phyloP scores from a whole-genome alignment of 177 flowering plant genomes.

The Vitis hybrid region DNA sequence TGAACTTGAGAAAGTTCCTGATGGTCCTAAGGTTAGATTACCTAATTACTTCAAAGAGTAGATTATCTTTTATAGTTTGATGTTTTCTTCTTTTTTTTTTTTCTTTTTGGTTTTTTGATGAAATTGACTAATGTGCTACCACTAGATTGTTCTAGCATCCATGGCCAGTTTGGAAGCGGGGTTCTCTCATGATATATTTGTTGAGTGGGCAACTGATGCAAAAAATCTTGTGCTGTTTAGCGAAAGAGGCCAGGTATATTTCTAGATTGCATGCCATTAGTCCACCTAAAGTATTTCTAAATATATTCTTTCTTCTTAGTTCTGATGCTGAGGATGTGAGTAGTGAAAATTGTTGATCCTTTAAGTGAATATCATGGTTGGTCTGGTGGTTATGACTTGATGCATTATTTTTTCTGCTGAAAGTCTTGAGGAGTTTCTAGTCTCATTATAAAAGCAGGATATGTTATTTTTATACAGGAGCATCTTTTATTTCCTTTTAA shows the following conservation, averaged over 20 bases:
- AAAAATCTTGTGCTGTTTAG: conserved; percentile 93
- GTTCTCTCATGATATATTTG: conserved; percentile 92
- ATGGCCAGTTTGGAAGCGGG: conserved; percentile 98
- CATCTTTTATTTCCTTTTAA: too few relatives aligned
- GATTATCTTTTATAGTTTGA: not conserved
- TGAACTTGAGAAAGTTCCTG: conserved; percentile 85
- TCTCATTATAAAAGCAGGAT: too few relatives aligned
- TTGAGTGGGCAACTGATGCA: conserved; percentile 83
- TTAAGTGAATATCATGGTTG: not conserved
- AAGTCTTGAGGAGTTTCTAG: not conserved
- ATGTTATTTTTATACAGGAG: too few relatives aligned
- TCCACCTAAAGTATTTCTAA: not conserved
- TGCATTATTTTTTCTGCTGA: not conserved
- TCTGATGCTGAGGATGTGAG: not conserved
- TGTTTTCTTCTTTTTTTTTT: not conserved
- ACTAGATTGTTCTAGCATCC: conserved; percentile 91
- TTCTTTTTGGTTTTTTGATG: conserved; percentile 1
- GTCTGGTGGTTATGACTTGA: not conserved
- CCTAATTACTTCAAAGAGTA: conserved; percentile 1
- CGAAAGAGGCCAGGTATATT: conserved; percentile 87
- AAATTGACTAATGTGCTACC: conserved; percentile 15
- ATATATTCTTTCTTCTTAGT: not conserved
- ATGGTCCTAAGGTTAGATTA: conserved; percentile 82
- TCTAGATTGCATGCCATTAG: not conserved
- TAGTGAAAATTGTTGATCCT: not conserved